These are phyloP conservation scores for Leptodontidium sp. DNA, from an alignment of 2,329 filamentous ascomycete species.

Conservation along the genomic window DNA sequence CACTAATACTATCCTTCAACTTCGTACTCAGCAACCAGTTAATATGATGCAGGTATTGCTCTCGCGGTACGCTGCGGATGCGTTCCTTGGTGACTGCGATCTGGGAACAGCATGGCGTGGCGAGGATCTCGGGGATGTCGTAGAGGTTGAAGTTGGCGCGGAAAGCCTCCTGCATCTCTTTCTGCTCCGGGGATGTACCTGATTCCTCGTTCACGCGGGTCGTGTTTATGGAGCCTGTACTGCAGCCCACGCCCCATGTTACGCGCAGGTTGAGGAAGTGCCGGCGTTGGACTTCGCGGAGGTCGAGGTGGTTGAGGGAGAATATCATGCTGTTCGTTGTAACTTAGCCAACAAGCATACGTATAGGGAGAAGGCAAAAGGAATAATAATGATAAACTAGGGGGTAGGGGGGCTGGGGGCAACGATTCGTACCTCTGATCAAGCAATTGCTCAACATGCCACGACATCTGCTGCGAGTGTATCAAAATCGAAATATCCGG, in stretches of 20 bases:
- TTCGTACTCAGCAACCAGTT: slow-evolving; percentile 66
- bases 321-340: slow-evolving; percentile 32
- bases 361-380: neutral
- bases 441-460: slow-evolving; percentile 39
- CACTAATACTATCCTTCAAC: slow-evolving; percentile 61
- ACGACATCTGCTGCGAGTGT: slow-evolving; percentile 56
- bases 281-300: slow-evolving; percentile 54
- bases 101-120: slow-evolving; percentile 69
- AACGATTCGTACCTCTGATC: slow-evolving; percentile 30
- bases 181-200: slow-evolving; percentile 27
- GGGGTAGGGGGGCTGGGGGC: no score
- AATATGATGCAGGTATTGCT: slow-evolving; percentile 63
- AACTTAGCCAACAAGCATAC: no score
- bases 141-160: slow-evolving; percentile 38
- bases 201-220: slow-evolving; percentile 33
- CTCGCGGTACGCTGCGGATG: slow-evolving; percentile 55
- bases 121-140: slow-evolving; percentile 57
- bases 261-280: slow-evolving; percentile 69
- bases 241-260: slow-evolving; percentile 64
- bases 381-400: neutral
- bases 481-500: slow-evolving; percentile 41
- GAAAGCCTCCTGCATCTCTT: slow-evolving; percentile 38
- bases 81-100: slow-evolving; percentile 66
- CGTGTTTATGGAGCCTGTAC: slow-evolving; percentile 49
- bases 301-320: slow-evolving; percentile 37